Evolutionary conservation across 805 yeast genomes (phyloP), one percentile per base, ranked within the genome.

Genomic region (Millerago galiae): DNA sequence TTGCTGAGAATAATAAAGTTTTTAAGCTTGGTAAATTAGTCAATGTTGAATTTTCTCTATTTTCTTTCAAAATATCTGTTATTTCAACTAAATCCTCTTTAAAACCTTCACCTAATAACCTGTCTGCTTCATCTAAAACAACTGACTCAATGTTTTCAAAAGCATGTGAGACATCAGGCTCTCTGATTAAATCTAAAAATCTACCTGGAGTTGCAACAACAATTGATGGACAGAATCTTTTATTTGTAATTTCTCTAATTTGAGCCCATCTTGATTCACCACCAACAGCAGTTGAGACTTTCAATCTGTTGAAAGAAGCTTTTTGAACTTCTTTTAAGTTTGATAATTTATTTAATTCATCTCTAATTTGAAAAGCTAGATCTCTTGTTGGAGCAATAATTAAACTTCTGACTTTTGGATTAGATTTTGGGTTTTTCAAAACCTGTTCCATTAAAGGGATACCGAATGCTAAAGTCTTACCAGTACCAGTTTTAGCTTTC

Each of bases 401-500:
- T 44, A 90, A 73, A 27, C 88, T 71, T 49, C 74, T 68, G 15
- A 78, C 82, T 34, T 66, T 60, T 5, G 60, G 56, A 14, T 59
- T 62, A 3, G 45, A 44, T 10, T 48, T 40, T 31, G 58, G 54
- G 11, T 51, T 53, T 50, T 56, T 66, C 63, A 56, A 67, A 50
- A 45, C 72, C 63, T 76, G 73, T 56, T 87, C 83, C 36, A 87
- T 65, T 11, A 85, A 66, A 3, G 96, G 96, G 34, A 90, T 68
- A 46, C 90, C 82, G 61, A 87, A 89, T 0, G 96, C 95, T 48
- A 85, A 77, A 0, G 97, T 89, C 61, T 89, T 89, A 56, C 97
- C 97, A 2, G 97, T 89, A 60, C 97, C 97, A 4, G 97, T 89
- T 61, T 87, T 87, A 24, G 97, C 96, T 55, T 95, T 73, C 31